These are phyloP conservation scores for Fusarium incarnatum DNA, from an alignment of 2,329 filamentous ascomycete species.

Conservation along the genomic window DNA sequence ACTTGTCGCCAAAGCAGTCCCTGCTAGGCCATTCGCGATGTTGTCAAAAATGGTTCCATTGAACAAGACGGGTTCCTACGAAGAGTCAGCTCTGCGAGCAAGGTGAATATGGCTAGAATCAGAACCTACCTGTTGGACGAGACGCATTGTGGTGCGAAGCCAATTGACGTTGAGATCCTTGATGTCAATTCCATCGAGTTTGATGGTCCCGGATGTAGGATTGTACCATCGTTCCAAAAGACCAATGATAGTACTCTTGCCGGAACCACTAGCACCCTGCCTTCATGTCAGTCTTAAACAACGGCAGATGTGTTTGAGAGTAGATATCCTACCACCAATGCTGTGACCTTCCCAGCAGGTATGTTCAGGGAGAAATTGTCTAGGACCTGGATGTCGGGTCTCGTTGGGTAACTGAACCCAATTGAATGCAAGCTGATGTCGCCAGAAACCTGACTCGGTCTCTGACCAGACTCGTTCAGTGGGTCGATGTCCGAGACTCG, in stretches of 20 bases:
- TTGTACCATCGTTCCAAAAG: constrained; percentile 54
- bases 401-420: constrained; percentile 56
- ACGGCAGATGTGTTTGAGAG: no score
- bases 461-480: constrained; percentile 46
- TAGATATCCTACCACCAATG: constrained; percentile 48
- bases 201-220: constrained; percentile 46
- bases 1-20: constrained; percentile 42
- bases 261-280: constrained; percentile 47
- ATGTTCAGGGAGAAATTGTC: constrained; percentile 55
- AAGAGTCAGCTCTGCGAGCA: background rate
- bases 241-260: constrained; percentile 53
- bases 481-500: constrained; percentile 51
- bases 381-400: constrained; percentile 55
- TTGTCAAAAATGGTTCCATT: constrained; percentile 61
- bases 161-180: constrained; percentile 50
- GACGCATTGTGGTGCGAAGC: constrained; percentile 51
- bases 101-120: rapidly evolving
- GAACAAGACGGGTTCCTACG: constrained; percentile 54
- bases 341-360: constrained; percentile 57
- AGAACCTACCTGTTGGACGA: constrained; percentile 44
- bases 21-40: constrained; percentile 60
- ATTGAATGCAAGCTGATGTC: constrained; percentile 53
- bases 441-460: constrained; percentile 42
- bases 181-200: constrained; percentile 49
- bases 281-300: background rate